Base-by-base conservation (phyloP, 1,139 yeast genomes). In the Debaryomyces udenii region DNA sequence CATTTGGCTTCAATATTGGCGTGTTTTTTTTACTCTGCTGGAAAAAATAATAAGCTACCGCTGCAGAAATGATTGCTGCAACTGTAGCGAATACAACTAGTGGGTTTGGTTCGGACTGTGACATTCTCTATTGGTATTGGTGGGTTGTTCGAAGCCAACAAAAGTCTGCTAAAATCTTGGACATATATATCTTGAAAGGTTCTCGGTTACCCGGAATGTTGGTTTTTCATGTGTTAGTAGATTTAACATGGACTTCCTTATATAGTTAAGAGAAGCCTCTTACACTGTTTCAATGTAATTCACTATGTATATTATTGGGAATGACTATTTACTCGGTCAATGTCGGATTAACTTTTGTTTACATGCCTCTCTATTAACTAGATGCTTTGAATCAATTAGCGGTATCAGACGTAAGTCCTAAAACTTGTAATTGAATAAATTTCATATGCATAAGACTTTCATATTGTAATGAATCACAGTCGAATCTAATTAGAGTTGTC, bases 1-100 rank as follows among this genome's bases (percentile, higher is more conserved):
- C 77, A 49, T 79, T 86, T 35, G 83, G 79, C 53, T 76, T 76
- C 51, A 86, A 76, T 10, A 82, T 84, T 27, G 81, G 78, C 41
- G 73, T 66, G 48, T 68, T 68, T 51, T 67, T 70, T 44, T 64
- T 62, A 41, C 57, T 55, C 43, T 70, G 65, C 46, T 66, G 65
- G 40, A 66, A 46, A 37, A 59, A 66, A 53, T 72, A 70, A 43
- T 62, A 56, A 9, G 68, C 72, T 29, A 75, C 66, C 31, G 66
- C 63, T 18, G 69, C 51, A 10, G 62, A 49, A 43, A 74, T 70
- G 40, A 76, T 58, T 27, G 74, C 61, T n/a, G 76, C 70, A 29
- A 71, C 67, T 10, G 79, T 70, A 29, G 68, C 68, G 46, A 73
- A 54, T 3, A 69, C 55, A 38, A 64, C 44, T 39, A 68, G 50